These are phyloP conservation scores for Choiromyces venosus DNA, from an alignment of 495 filamentous ascomycete genomes.

Conservation along the genomic window DNA sequence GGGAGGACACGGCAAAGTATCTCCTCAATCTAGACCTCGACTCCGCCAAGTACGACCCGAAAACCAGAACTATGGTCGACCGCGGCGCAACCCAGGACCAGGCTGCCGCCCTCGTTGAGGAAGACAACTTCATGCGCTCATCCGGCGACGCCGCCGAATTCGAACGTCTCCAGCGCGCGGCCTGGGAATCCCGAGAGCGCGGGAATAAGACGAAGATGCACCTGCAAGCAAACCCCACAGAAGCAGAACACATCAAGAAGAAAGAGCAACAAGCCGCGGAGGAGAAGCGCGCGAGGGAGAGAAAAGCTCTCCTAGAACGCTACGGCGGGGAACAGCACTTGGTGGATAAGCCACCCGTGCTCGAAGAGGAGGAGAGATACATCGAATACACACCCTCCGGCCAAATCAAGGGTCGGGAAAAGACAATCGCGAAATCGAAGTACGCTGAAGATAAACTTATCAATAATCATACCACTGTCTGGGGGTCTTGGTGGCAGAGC, in stretches of 20 bases:
- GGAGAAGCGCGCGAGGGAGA: conserved; percentile 59
- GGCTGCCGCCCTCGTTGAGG: conserved; percentile 80
- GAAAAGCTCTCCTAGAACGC: conserved; percentile 70
- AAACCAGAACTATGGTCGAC: conserved; percentile 91
- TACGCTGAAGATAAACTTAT: conserved; percentile 80
- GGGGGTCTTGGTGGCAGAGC: conserved; percentile 95
- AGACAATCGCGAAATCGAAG: conserved; percentile 70
- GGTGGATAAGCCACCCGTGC: conserved; percentile 57
- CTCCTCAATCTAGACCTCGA: conserved; percentile 89
- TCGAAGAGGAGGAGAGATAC: conserved; percentile 73
- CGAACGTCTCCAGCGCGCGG: conserved; percentile 78
- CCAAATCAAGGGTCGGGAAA: conserved; percentile 79
- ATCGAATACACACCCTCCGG: conserved; percentile 92
- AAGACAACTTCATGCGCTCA: conserved; percentile 85
- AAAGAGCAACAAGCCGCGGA: conserved; percentile 68
- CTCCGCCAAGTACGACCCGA: conserved; percentile 96
- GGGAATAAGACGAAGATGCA: conserved; percentile 68
- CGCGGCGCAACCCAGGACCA: conserved; percentile 75
- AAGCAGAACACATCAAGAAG: conserved; percentile 75
- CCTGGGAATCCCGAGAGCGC: conserved; percentile 90
- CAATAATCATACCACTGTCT: conserved; percentile 89
- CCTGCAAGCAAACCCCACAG: conserved; percentile 93
- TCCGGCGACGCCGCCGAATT: conserved; percentile 95
- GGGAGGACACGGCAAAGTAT: conserved; percentile 99
- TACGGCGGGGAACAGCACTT: conserved; percentile 73